phyloP scores from a whole-genome alignment of 331 rosid species.

The Quercus phellos region DNA sequence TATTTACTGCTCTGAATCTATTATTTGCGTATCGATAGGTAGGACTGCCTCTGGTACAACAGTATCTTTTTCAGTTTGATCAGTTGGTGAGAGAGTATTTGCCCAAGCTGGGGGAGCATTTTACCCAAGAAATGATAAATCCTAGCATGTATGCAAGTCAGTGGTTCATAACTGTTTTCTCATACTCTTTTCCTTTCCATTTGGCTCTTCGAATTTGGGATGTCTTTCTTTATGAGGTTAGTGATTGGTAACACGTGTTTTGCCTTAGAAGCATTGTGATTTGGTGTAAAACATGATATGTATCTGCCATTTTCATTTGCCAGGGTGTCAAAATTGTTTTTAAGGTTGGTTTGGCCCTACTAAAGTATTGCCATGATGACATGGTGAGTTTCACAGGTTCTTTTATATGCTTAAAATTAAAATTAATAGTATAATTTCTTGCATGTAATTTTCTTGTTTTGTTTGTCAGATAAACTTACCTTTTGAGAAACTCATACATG shows the following conservation, averaged over 20 bases:
- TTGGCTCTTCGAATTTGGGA: conserved; percentile 99
- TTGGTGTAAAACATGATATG: background rate
- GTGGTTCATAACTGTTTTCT: conserved; percentile 98
- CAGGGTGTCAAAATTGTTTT: conserved; percentile 96
- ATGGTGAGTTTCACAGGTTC: conserved; percentile 56
- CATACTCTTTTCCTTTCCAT: conserved; percentile 96
- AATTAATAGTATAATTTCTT: background rate
- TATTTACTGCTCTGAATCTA: conserved; percentile 11
- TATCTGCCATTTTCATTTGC: conserved; percentile 7
- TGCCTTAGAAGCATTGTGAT: conserved; percentile 9
- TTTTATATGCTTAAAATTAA: conserved; percentile 16
- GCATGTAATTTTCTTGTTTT: conserved; percentile 18
- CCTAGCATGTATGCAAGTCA: conserved; percentile 99
- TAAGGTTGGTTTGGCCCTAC: conserved; percentile 87
- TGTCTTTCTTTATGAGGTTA: conserved; percentile 89
- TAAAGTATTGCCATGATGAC: conserved; percentile 88
- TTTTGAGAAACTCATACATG: conserved; percentile 87
- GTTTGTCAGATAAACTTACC: conserved; percentile 68
- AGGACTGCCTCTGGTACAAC: conserved; percentile 95
- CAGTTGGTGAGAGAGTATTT: conserved; percentile 67
- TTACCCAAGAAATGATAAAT: conserved; percentile 77
- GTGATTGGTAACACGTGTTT: conserved; percentile 13
- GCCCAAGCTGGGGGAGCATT: conserved; percentile 92
- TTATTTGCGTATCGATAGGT: conserved; percentile 43
- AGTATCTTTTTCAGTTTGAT: conserved; percentile 80